Conservation (phyloP, 2,329 filamentous ascomycete species). For the Penicillium palitans region DNA sequence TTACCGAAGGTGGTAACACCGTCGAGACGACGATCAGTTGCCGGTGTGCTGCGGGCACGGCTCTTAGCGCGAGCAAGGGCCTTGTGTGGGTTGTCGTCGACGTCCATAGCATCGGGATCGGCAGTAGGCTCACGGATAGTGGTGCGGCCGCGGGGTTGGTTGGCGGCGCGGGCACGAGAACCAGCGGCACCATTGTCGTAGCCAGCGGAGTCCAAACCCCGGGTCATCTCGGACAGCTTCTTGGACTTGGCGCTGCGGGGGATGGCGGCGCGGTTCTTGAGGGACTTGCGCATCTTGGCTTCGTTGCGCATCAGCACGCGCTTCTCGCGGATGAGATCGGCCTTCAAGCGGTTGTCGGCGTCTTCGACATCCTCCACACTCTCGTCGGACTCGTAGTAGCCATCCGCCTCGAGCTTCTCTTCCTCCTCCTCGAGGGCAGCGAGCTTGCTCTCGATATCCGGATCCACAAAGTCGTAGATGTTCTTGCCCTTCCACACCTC, state of each 20-base stretch:
- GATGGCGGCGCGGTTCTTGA: constrained; percentile 96
- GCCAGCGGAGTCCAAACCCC: constrained; percentile 79
- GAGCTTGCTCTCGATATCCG: constrained; percentile 92
- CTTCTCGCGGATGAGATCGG: constrained; percentile 94
- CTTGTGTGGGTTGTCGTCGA: constrained; percentile 47
- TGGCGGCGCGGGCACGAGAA: constrained; percentile 63
- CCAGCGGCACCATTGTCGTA: constrained; percentile 76
- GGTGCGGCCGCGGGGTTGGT: constrained; percentile 65
- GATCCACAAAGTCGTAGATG: constrained; percentile 94
- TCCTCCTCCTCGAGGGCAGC: constrained; percentile 92
- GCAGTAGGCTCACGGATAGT: constrained; percentile 63
- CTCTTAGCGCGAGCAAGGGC: constrained; percentile 70
- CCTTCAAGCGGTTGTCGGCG: constrained; percentile 84
- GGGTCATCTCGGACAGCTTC: constrained; percentile 82
- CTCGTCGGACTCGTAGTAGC: constrained; percentile 86
- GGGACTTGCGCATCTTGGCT: constrained; percentile 87
- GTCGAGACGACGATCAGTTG: constrained; percentile 48
- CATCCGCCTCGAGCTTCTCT: constrained; percentile 84
- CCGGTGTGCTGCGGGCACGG: constrained; percentile 59
- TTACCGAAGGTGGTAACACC: constrained; percentile 65
- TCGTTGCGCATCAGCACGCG: constrained; percentile 89
- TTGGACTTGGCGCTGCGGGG: constrained; percentile 79
- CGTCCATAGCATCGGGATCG: constrained; percentile 69
- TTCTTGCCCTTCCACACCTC: constrained; percentile 96
- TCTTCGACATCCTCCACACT: constrained; percentile 86